phyloP scores from a whole-genome alignment of 352 stramenopile genomes.

The Pythium aristosporum region DNA sequence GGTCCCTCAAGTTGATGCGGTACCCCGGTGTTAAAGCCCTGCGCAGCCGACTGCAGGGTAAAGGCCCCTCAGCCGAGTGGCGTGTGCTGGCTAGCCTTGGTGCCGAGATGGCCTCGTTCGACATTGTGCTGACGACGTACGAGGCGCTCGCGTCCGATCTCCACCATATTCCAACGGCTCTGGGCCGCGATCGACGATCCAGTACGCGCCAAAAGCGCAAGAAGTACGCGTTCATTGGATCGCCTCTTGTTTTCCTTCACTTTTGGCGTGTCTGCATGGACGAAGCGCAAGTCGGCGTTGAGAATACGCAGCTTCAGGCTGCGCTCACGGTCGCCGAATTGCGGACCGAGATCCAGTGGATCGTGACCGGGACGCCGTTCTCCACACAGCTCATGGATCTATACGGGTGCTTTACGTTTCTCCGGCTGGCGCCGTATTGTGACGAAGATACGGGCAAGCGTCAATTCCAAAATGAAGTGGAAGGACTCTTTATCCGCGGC shows the following conservation, averaged over 20 bases:
- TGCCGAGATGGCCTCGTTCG: slow-evolving; percentile 62
- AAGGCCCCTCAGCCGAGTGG: slow-evolving; percentile 50
- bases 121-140: slow-evolving; percentile 93
- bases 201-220: slow-evolving; percentile 67
- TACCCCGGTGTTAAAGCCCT: slow-evolving; percentile 62
- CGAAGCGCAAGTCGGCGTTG: slow-evolving; percentile 90
- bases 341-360: slow-evolving; percentile 68
- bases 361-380: slow-evolving; percentile 90
- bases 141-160: slow-evolving; percentile 84
- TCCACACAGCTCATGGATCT: slow-evolving; percentile 82
- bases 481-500: slow-evolving; percentile 36
- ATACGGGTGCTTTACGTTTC: slow-evolving; percentile 79
- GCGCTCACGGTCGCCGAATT: slow-evolving; percentile 85
- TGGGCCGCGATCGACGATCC: slow-evolving; percentile 40
- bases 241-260: slow-evolving; percentile 80
- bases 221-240: slow-evolving; percentile 82
- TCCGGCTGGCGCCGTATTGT: slow-evolving; percentile 52
- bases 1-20: slow-evolving; percentile 45
- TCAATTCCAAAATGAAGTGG: slow-evolving; percentile 40
- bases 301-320: slow-evolving; percentile 69
- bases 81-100: slow-evolving; percentile 46
- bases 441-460: slow-evolving; percentile 28
- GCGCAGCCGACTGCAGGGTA: slow-evolving; percentile 28
- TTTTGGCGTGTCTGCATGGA: slow-evolving; percentile 93
- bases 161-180: slow-evolving; percentile 54